Percentiles rank a stretch among this genome's conserved stretches.
Evolutionary conservation across 164 flowering plant species (phyloP).

Genomic region (Nelumbo lutea): DNA sequence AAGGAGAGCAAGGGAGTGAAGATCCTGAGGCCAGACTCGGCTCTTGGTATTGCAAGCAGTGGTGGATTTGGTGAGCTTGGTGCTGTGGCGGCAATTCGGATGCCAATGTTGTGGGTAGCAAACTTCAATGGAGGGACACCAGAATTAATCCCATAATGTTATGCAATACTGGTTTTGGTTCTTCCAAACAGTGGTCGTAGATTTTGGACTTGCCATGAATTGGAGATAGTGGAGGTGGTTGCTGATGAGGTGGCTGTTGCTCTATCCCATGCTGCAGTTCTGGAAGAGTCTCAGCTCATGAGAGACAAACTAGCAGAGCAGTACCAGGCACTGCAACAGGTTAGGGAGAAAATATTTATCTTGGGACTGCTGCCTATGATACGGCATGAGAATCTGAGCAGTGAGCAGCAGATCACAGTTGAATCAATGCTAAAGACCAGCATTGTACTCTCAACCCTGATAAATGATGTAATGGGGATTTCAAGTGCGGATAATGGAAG

Average conservation of each 20-base stretch:
- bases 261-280: slow-evolving; percentile 33
- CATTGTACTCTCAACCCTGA: slow-evolving; percentile 64
- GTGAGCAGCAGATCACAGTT: slow-evolving; percentile 50
- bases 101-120: slow-evolving; percentile 88
- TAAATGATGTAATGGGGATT: slow-evolving; percentile 74
- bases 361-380: slow-evolving; percentile 73
- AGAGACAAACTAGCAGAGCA: slow-evolving; percentile 77
- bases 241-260: no score
- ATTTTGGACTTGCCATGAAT: slow-evolving; percentile 37
- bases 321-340: slow-evolving; percentile 73
- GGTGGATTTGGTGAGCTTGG: slow-evolving; percentile 47
- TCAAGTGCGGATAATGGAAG: slow-evolving; percentile 53
- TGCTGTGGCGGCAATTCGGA: slow-evolving; percentile 81
- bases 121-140: slow-evolving; percentile 97
- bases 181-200: slow-evolving; percentile 53
- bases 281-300: slow-evolving; percentile 91
- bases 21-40: slow-evolving; percentile 53
- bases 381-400: slow-evolving; percentile 48
- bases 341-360: slow-evolving; percentile 67
- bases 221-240: no score
- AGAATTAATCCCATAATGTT: slow-evolving; percentile 59
- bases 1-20: slow-evolving; percentile 57
- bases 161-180: slow-evolving; percentile 81
- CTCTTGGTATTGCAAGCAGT: slow-evolving; percentile 53
- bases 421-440: slow-evolving; percentile 69